Evolutionary conservation across 2,329 filamentous ascomycete species (phyloP).

Genomic region (Penicillium freii): DNA sequence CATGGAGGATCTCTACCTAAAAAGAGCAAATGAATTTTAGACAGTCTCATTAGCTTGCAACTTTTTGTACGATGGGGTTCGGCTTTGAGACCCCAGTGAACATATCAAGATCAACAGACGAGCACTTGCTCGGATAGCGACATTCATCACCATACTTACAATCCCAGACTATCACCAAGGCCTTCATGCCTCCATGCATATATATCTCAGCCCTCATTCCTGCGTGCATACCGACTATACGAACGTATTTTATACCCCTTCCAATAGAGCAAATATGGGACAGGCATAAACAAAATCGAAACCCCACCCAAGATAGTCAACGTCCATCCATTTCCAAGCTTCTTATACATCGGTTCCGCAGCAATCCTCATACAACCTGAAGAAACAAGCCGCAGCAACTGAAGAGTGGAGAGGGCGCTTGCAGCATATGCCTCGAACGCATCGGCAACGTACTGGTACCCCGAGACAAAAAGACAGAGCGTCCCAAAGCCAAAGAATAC

Average conservation of each 20-base stretch:
- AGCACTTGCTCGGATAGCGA: not conserved
- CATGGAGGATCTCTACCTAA: too few species aligned
- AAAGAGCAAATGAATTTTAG: too few species aligned
- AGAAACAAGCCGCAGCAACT: conserved; percentile 41
- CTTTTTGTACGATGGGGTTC: too few species aligned
- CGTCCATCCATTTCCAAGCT: conserved; percentile 41
- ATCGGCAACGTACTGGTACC: conserved; percentile 58
- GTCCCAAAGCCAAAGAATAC: conserved; percentile 54
- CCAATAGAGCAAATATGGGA: conserved; percentile 47
- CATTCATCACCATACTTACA: not conserved
- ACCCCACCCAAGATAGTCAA: conserved; percentile 43
- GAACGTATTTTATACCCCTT: conserved; percentile 16
- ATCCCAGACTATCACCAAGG: not conserved
- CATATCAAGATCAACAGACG: not conserved
- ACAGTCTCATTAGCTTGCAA: too few species aligned
- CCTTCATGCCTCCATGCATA: not conserved
- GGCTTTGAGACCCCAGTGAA: not conserved
- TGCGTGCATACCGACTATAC: conserved; percentile 15
- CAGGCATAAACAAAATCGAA: conserved; percentile 38
- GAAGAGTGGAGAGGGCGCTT: conserved; percentile 44
- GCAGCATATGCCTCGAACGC: conserved; percentile 54
- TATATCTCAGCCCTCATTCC: not conserved
- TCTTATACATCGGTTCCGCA: conserved; percentile 39
- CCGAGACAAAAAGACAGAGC: conserved; percentile 50
- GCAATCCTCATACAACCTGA: conserved; percentile 38